These are phyloP conservation scores for Pezicula carpinea DNA, from an alignment of 2,329 filamentous ascomycete genomes.

Conservation along the genomic window DNA sequence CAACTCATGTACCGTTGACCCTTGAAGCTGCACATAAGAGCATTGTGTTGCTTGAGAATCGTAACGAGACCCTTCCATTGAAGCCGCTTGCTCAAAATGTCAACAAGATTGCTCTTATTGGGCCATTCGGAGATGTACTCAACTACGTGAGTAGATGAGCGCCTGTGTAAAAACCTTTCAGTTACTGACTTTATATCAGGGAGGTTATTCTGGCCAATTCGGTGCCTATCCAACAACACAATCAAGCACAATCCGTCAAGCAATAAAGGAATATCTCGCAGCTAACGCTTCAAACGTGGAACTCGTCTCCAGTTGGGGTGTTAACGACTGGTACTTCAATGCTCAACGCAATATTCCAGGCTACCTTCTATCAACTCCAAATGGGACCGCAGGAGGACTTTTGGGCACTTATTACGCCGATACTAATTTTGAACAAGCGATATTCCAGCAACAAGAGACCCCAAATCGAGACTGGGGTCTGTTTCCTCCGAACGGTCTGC, in stretches of 20 bases:
- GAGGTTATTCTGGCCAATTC: constrained; percentile 38
- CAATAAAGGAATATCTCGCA: constrained; percentile 25
- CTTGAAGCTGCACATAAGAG: constrained; percentile 39
- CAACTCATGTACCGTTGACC: constrained; percentile 31
- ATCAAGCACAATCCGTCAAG: constrained; percentile 35
- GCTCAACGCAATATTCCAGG: constrained; percentile 38
- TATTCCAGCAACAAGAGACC: constrained; percentile 28
- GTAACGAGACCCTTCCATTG: constrained; percentile 34
- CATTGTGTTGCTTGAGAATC: constrained; percentile 39
- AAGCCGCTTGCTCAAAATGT: constrained; percentile 24
- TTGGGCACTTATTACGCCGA: constrained; percentile 36
- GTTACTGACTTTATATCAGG: constrained; percentile 11
- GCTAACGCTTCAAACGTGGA: constrained; percentile 22
- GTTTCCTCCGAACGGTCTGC: constrained; percentile 36
- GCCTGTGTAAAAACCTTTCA: background rate
- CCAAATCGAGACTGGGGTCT: constrained; percentile 40
- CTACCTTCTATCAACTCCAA: constrained; percentile 33
- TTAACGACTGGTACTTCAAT: constrained; percentile 40
- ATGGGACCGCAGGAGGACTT: constrained; percentile 34
- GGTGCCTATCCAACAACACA: constrained; percentile 35
- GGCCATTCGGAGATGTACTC: constrained; percentile 36
- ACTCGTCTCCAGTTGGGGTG: constrained; percentile 37
- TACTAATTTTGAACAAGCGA: constrained; percentile 32
- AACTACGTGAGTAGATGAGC: constrained; percentile 28
- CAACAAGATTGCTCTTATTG: constrained; percentile 34